Base-by-base conservation (phyloP, 208 protist genomes). In the Crithidia mellificae region DNA sequence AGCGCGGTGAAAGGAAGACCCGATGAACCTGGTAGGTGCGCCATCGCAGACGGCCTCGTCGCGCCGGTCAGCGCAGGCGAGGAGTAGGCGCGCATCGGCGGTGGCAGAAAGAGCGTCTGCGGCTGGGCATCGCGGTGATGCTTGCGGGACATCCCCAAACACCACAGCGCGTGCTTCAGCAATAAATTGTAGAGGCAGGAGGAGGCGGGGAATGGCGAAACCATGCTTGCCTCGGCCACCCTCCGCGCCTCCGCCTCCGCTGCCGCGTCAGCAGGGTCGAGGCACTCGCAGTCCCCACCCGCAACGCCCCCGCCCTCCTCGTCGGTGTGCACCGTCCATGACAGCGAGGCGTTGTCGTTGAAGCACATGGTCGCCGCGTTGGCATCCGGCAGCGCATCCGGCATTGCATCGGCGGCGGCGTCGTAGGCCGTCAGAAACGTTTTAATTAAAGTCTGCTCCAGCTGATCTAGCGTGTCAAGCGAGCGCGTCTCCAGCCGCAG, bases 381-480 rank as follows among this genome's bases (percentile, higher is more conserved):
- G 32, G n/a, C 54, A 22, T 57, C 52, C 2, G 20, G n/a, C 7
- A 43, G 5, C 4, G 19, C 44, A 11, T 53, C 59, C 6, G 34
- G 47, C 24, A 55, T 34, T 3, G 32, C 34, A 17, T 65, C 59
- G 2, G 20, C 59, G 2, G 20, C 59, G 22, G 17, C 44, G 41
- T 49, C 55, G 57, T 63, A 55, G 11, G 59, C 46, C 22, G 68
- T 67, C 14, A 83, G 43, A 59, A 88, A 77, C 8, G 62, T 55
- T 47, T 80, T 84, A 15, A 88, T 22, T 24, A 82, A 22, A 5
- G 74, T 70, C 20, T 74, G 61, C 50, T 71, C 74, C 19, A 80
- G 68, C 36, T 80, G 74, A 34, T 80, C 74, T 30, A 80, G 62
- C 38, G 65, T 69, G 54, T 65, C 68, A 7, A 80, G 68, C 32